Conservation (phyloP, 164 flowering plant genomes). For the Saururus chinensis region DNA sequence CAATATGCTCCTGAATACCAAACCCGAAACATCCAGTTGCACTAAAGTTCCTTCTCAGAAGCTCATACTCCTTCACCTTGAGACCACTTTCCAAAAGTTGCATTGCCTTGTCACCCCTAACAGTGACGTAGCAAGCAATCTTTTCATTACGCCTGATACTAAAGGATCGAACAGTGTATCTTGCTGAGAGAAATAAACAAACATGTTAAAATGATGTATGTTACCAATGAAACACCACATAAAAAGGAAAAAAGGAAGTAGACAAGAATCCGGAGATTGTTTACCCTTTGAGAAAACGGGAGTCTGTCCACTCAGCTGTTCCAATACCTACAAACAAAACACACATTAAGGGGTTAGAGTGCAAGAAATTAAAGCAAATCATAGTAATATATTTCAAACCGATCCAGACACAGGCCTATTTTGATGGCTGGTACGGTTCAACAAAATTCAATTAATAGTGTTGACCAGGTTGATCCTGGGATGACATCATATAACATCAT, state of each 20-base stretch:
- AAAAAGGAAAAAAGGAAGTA: not conserved
- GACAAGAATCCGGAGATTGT: not conserved
- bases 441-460: too few relatives aligned
- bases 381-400: too few relatives aligned
- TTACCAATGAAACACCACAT: not conserved
- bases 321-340: constrained; percentile 9
- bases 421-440: too few relatives aligned
- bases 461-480: too few relatives aligned
- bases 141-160: constrained; percentile 68
- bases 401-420: too few relatives aligned
- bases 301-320: constrained; percentile 13
- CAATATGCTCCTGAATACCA: constrained; percentile 55
- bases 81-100: constrained; percentile 48
- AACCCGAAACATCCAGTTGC: constrained; percentile 54
- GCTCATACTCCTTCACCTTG: constrained; percentile 51
- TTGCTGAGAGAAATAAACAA: constrained; percentile 14
- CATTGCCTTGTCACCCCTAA: constrained; percentile 67
- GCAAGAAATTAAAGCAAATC: too few relatives aligned
- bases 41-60: constrained; percentile 44
- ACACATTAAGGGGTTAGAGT: too few relatives aligned
- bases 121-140: constrained; percentile 67
- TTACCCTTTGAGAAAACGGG: constrained; percentile 13
- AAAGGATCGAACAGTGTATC: constrained; percentile 57
- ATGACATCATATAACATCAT: too few relatives aligned
- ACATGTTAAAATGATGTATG: not conserved